phyloP scores from a whole-genome alignment of 257 asterid genomes.

The Datura wrightii region DNA sequence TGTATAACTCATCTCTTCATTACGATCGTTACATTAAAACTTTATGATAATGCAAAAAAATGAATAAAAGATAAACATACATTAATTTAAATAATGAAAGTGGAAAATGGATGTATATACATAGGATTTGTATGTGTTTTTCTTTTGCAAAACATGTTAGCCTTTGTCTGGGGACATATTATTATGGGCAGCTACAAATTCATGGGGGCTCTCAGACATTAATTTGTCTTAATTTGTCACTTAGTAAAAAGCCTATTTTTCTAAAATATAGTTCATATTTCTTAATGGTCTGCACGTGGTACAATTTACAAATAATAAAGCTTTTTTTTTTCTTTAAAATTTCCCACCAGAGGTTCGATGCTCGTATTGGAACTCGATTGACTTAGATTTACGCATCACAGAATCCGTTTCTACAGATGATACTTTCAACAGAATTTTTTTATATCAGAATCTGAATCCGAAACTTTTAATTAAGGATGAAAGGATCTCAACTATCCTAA shows the following conservation, averaged over 20 bases:
- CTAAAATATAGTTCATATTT: background rate
- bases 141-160: slow-evolving; percentile 22
- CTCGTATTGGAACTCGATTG: too few relatives aligned
- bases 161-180: slow-evolving; percentile 41
- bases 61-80: slow-evolving; percentile 26
- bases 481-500: too few relatives aligned
- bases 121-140: slow-evolving; percentile 29
- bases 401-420: too few relatives aligned
- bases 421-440: too few relatives aligned
- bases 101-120: slow-evolving; percentile 44
- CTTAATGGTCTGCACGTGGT: slow-evolving; percentile 37
- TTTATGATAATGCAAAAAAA: too few relatives aligned
- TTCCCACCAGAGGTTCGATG: too few relatives aligned
- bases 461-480: too few relatives aligned
- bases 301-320: slow-evolving; percentile 19
- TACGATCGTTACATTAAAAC: too few relatives aligned
- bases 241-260: background rate
- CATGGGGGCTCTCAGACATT: slow-evolving; percentile 37
- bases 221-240: slow-evolving; percentile 29
- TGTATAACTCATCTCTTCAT: too few relatives aligned
- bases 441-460: too few relatives aligned
- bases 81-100: slow-evolving; percentile 23
- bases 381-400: too few relatives aligned
- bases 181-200: slow-evolving; percentile 47
- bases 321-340: too few relatives aligned